Evolutionary conservation across 345 rosid species (phyloP), one percentile per base, ranked within the genome.

Genomic region (Aegle marmelos): DNA sequence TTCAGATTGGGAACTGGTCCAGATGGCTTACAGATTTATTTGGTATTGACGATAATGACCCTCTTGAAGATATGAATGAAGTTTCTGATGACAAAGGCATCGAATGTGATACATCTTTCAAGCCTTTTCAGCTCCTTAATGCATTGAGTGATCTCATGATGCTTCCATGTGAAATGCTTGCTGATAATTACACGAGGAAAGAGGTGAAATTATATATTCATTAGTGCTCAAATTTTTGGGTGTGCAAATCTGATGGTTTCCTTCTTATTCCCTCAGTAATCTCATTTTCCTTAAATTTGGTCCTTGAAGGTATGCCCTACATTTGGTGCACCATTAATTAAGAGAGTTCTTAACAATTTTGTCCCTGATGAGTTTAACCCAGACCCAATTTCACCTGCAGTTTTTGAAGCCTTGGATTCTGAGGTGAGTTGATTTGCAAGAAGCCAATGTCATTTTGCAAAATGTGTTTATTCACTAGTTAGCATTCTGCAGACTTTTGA

Each of bases 281-380:
- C 61, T 61, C 27, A 70, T n/a, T 68, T 58, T 70, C 68, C 17
- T 16, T 64, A 11, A 33, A 66, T 79, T 78, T 68, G 37, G 4
- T 79, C 31, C 75, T 60, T 81, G 68, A 78, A 95, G 99, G 90
- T 93, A 62, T 92, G 97, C 85, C 99, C 99, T 72, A 74, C 79
- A 4, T 91, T 95, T 33, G 91, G 91, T 25, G 82, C 86, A 41
- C 91, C 87, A 28, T 66, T 92, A 66, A 85, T 93, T 76, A 86
- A 80, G 85, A 87, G 91, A 81, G 85, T 89, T 82, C 94, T 95
- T 48, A 61, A 85, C 74, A 86, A 85, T 83, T 95, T 95, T 79
- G 93, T 93, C 74, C 96, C 99, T 0, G 99, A 95, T 16, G 97
- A 93, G 74, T 95, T 91, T 82, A 89, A 89, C 80, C 99, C 99